Base-by-base conservation (phyloP, 2,329 filamentous ascomycete genomes). In the Talaromyces sp. region DNA sequence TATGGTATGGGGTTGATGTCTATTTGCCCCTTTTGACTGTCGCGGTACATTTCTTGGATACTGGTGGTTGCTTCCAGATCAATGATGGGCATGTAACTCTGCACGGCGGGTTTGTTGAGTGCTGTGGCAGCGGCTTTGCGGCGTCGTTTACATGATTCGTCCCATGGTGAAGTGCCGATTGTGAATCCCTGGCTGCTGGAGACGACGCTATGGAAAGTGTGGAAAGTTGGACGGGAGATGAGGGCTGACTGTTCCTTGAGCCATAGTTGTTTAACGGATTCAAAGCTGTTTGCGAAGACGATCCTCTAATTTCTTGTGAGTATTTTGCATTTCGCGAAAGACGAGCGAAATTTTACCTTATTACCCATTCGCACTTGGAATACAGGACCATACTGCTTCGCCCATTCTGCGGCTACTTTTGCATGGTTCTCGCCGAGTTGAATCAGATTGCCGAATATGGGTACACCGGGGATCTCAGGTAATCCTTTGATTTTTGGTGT, bases 131-230 rank as follows among this genome's bases (percentile, higher is more conserved):
- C 91, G 0, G 90, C 90, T 79, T 92, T 93, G 67, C 91, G 86
- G 10, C 90, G 85, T 27, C 83, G 82, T 76, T 93, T 94, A 78
- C 90, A 92, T 2, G 88, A 91, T 60, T 92, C 90, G 67, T 93
- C 90, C 89, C 91, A 95, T 0, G 91, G 91, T 0, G 90, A 93
- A 0, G 91, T 92, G 1, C 91, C 91, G 67, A 95, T 92, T 0
- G 91, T 94, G 76, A 92, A 90, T 6, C 90, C 90, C 70, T 92
- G 89, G 0, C 89, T 91, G 39, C 83, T 87, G 1, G 90, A 92
- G 3, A 93, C 88, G 3, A 93, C 88, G 5, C 85, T 90, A 76
- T 93, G 91, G 76, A 93, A 94, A 0, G 91, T 94, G 76, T 94
- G 90, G 57, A 93, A 85, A 27, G 83, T 91, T 0, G 91, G 91